Evolutionary conservation across 2,329 filamentous ascomycete species (phyloP).

Genomic region (Xylariaceae sp.): DNA sequence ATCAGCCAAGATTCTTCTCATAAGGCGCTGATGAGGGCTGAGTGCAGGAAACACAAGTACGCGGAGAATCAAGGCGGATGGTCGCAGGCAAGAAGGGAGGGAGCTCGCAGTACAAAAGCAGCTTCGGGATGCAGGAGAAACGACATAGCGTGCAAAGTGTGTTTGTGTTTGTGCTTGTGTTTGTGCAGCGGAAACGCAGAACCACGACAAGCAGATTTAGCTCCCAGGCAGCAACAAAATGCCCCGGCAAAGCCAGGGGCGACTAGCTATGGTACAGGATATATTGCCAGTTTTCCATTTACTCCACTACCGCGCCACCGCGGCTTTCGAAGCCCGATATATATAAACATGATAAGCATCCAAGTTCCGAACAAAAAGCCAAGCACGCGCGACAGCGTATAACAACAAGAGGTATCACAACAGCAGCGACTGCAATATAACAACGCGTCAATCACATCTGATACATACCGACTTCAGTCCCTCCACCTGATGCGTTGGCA

Average conservation of each 20-base stretch:
- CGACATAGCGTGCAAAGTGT: slow-evolving; percentile 34
- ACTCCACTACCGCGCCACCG: slow-evolving; percentile 25
- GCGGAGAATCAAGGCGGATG: slow-evolving; percentile 21
- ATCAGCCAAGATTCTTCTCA: slow-evolving; percentile 27
- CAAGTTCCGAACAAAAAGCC: slow-evolving; percentile 26
- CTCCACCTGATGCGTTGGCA: slow-evolving; percentile 59
- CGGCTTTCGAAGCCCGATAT: slow-evolving; percentile 30
- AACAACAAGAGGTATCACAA: slow-evolving; percentile 34
- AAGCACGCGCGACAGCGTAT: slow-evolving; percentile 29
- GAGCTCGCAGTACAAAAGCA: slow-evolving; percentile 30
- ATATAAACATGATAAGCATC: slow-evolving; percentile 33
- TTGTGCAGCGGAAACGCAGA: slow-evolving; percentile 33
- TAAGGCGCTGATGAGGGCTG: slow-evolving; percentile 10
- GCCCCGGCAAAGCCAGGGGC: slow-evolving; percentile 30
- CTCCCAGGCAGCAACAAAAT: slow-evolving; percentile 14
- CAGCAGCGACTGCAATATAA: slow-evolving; percentile 34
- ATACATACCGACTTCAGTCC: slow-evolving; percentile 96
- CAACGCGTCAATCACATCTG: slow-evolving; percentile 69
- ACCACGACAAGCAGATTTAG: slow-evolving; percentile 34
- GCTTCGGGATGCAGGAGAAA: slow-evolving; percentile 29
- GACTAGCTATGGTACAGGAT: slow-evolving; percentile 52
- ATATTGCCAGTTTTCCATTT: slow-evolving; percentile 37
- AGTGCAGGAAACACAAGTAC: slow-evolving; percentile 4
- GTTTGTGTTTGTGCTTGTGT: slow-evolving; percentile 36
- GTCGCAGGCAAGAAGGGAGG: slow-evolving; percentile 24